Evolutionary conservation across 164 flowering plant genomes (phyloP), one percentile per base, ranked within the genome.

Genomic region (Vitis cinerea): DNA sequence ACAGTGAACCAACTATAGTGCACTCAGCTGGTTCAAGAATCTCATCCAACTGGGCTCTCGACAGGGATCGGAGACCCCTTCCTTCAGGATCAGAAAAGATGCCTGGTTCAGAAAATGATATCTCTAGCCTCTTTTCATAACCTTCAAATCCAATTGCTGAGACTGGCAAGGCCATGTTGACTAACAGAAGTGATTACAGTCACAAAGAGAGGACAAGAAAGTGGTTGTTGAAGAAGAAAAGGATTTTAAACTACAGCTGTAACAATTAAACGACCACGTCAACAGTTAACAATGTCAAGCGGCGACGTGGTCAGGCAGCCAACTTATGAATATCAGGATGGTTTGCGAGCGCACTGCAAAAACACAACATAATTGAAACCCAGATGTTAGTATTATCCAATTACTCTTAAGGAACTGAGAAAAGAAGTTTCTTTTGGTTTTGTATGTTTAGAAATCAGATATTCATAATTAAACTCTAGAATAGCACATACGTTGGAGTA

Each of bases 121-220:
- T 74, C 48, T 84, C 87, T 7, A 84, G 85, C 80, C 87, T 84
- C 70, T 84, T 84, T 50, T 84, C 87, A 53, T 67, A 84, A 60
- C 87, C 87, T 77, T 84, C 87, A 73, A 84, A 84, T 1, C 87
- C 87, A 63, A 84, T 84, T 31, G 85, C 78, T 77, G 86, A 83
- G 9, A 73, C 82, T 10, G 71, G 52, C 73, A 74, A 10, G 31
- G 76, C 79, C 65, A 74, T 77, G 49, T 68, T 37, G 63, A 48
- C 71, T 51, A n/a, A 4, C 1, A 49, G 58, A 10, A 30, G 30
- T 57, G 50, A 58, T 27, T 4, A 50, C 44, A 65, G 53, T 59
- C 17, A 53, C 58, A 31, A 56, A 66, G 69, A 70, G 73, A 55
- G 66, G 47, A 60, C 70, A 54, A n/a, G 62, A 69, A 70, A 72